Conservation (phyloP, 2,329 filamentous ascomycete species). For the Aspergillus unguis region DNA sequence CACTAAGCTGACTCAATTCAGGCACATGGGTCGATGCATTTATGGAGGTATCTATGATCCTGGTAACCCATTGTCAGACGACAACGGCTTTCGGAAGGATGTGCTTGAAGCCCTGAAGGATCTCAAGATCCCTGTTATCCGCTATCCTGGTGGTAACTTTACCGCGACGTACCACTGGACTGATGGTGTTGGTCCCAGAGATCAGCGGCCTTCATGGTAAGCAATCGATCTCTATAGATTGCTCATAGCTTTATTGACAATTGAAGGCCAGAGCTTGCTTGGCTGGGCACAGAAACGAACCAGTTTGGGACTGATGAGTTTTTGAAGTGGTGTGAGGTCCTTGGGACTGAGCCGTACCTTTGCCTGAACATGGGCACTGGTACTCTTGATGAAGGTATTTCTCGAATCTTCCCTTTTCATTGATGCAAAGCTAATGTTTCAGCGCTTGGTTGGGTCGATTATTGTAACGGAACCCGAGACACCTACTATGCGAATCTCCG, state of each 20-base stretch:
- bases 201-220: slow-evolving; percentile 60
- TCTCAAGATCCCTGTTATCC: slow-evolving; percentile 70
- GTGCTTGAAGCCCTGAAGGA: slow-evolving; percentile 71
- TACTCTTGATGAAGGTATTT: slow-evolving; percentile 51
- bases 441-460: slow-evolving; percentile 76
- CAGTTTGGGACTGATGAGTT: slow-evolving; percentile 84
- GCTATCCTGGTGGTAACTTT: slow-evolving; percentile 83
- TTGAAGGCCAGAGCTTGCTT: slow-evolving; percentile 69
- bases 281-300: slow-evolving; percentile 73
- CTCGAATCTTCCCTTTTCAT: neutral
- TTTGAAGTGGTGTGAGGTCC: slow-evolving; percentile 71
- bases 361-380: slow-evolving; percentile 80
- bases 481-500: slow-evolving; percentile 80
- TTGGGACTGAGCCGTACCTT: slow-evolving; percentile 74
- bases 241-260: neutral
- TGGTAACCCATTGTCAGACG: slow-evolving; percentile 67
- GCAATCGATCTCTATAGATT: neutral
- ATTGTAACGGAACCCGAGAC: slow-evolving; percentile 75
- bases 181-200: slow-evolving; percentile 72
- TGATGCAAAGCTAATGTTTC: neutral
- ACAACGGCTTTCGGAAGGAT: slow-evolving; percentile 73
- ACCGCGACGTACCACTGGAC: slow-evolving; percentile 82
- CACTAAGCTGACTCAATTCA: slow-evolving; percentile 34
- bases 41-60: slow-evolving; percentile 85
- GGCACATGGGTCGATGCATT: slow-evolving; percentile 86